A percentile compares a stretch with the other conserved stretches of the same genome.
phyloP scores from a whole-genome alignment of 805 yeast genomes.

The Myxozyma geophila region DNA sequence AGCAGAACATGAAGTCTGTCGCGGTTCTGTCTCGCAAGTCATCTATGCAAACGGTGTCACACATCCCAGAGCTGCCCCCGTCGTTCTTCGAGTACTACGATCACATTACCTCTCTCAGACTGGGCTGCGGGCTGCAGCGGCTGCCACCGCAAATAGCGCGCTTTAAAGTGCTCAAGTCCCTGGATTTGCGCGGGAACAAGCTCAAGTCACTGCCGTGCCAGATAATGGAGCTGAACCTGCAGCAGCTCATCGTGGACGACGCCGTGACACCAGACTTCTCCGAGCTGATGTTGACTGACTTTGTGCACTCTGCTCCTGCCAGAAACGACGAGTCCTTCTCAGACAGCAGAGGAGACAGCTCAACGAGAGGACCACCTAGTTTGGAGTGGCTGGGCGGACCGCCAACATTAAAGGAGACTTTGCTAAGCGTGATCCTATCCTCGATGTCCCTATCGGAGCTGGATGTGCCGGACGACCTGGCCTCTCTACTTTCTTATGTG shows the following conservation, averaged over 20 bases:
- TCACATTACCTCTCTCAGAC: conserved; percentile 21
- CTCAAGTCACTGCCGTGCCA: conserved; percentile 27
- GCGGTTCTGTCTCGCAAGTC: conserved; percentile 26
- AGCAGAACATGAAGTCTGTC: conserved; percentile 11
- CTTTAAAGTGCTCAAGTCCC: conserved; percentile 14
- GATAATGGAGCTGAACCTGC: conserved; percentile 23
- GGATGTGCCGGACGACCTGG: conserved; percentile 12
- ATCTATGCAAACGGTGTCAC: conserved; percentile 15
- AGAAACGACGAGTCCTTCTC: neutral
- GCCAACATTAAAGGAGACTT: conserved; percentile 24
- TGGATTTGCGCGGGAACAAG: conserved; percentile 28
- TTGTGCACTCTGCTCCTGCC: conserved; percentile 4
- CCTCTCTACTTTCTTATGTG: conserved; percentile 13
- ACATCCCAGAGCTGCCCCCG: conserved; percentile 29
- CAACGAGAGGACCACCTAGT: neutral
- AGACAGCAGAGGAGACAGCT: neutral
- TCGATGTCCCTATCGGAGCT: conserved; percentile 26
- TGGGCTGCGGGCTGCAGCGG: conserved; percentile 29
- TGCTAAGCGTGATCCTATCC: conserved; percentile 13
- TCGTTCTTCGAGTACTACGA: conserved; percentile 30
- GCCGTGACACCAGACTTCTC: conserved; percentile 26
- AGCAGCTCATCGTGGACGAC: conserved; percentile 24
- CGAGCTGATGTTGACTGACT: conserved; percentile 31
- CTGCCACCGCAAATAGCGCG: conserved; percentile 33
- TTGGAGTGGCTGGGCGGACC: conserved; percentile 25